Conservation (phyloP, 1,284 basidiomycete genomes). For the Trichosporon asahii region DNA sequence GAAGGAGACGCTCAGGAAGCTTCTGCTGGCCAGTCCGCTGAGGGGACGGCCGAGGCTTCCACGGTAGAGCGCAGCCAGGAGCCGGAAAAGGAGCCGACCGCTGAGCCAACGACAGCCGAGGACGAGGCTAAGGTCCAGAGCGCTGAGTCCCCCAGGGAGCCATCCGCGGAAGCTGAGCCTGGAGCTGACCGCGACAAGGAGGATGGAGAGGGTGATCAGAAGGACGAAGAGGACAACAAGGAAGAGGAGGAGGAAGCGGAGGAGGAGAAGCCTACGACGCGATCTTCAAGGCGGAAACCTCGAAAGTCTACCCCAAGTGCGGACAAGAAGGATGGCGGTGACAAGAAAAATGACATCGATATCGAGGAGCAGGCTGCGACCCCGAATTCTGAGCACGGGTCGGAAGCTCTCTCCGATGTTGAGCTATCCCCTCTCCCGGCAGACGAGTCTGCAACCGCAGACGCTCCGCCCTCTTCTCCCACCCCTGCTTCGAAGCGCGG, state of each 20-base stretch:
- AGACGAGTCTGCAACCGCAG: conserved; percentile 9
- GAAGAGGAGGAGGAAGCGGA: conserved; percentile 22
- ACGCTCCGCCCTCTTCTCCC: conserved; percentile 12
- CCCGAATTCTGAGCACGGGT: neutral
- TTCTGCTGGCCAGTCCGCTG: neutral
- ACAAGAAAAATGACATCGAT: neutral
- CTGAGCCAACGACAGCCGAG: neutral
- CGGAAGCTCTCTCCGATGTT: conserved; percentile 1
- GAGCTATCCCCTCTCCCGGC: conserved; percentile 17
- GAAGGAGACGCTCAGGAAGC: neutral
- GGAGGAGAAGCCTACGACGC: conserved; percentile 26
- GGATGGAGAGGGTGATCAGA: neutral
- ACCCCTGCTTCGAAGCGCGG: conserved; percentile 12
- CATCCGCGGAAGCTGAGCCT: conserved; percentile 11
- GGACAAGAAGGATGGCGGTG: neutral
- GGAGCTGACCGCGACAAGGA: conserved; percentile 8
- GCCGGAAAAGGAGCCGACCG: neutral
- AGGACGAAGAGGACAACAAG: neutral
- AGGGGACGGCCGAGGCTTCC: neutral
- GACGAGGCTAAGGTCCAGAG: conserved; percentile 2
- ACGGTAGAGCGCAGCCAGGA: conserved; percentile 6
- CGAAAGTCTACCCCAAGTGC: neutral
- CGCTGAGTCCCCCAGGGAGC: conserved; percentile 10
- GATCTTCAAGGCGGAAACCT: neutral
- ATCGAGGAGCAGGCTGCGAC: conserved; percentile 8